These are phyloP conservation scores for Hirschioporus abietinus DNA, from an alignment of 768 basidiomycete genomes.

Conservation along the genomic window DNA sequence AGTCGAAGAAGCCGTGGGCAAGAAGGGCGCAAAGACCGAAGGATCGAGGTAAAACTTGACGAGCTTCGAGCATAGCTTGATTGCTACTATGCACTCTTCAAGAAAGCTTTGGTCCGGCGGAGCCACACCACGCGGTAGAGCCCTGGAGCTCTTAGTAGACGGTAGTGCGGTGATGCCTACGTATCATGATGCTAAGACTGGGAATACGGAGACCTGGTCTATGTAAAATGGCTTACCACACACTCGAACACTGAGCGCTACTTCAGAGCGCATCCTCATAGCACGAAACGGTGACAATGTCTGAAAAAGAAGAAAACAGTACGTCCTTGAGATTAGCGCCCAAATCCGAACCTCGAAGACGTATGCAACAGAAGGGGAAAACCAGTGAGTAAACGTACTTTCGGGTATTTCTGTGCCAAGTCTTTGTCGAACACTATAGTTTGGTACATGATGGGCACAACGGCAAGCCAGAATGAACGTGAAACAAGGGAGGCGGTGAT, in stretches of 20 bases:
- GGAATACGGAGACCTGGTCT: not conserved
- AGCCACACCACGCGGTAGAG: constrained; percentile 18
- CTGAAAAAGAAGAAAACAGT: constrained; percentile 18
- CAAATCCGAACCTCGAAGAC: too few relatives aligned
- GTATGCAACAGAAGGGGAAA: too few relatives aligned
- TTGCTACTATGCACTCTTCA: constrained; percentile 41
- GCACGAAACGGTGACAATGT: constrained; percentile 57
- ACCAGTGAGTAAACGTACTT: constrained; percentile 28
- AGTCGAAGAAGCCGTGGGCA: not conserved
- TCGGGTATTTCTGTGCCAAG: constrained; percentile 54
- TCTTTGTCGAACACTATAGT: constrained; percentile 47
- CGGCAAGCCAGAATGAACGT: constrained; percentile 58
- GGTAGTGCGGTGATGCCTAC: constrained; percentile 31
- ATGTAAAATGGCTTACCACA: constrained; percentile 39
- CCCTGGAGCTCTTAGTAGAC: constrained; percentile 36
- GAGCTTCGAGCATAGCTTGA: constrained; percentile 48
- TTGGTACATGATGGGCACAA: constrained; percentile 57
- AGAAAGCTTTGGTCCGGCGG: constrained; percentile 37
- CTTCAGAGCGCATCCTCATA: constrained; percentile 43
- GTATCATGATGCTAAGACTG: not conserved
- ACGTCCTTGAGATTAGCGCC: too few relatives aligned
- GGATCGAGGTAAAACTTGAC: constrained; percentile 38
- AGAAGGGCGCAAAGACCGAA: not conserved
- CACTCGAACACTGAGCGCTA: constrained; percentile 53
- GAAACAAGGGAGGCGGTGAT: constrained; percentile 58